Percentiles rank a stretch among this genome's conserved stretches.
phyloP scores from a whole-genome alignment of 805 yeast species.

The Diddensiella caesifluorescens region DNA sequence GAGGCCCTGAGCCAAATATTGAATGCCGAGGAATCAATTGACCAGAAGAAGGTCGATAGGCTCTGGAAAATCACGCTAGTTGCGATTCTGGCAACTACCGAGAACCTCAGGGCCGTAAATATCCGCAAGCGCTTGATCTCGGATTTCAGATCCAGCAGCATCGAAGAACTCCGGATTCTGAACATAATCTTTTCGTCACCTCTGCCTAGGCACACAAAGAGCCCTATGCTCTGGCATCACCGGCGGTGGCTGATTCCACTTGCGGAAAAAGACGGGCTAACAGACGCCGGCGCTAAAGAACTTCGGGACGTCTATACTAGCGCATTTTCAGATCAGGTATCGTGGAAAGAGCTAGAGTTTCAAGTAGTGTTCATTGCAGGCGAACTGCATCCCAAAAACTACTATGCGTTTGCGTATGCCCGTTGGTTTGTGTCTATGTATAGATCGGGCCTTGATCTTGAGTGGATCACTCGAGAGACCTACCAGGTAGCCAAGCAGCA shows the following conservation, averaged over 20 bases:
- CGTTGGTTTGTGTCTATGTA: conserved; percentile 27
- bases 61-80: conserved; percentile 17
- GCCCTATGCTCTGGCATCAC: conserved; percentile 38
- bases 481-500: conserved; percentile 19
- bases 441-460: conserved; percentile 4
- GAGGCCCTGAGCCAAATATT: not conserved
- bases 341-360: conserved; percentile 22
- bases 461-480: conserved; percentile 17
- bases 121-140: conserved; percentile 22
- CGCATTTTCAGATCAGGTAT: not conserved
- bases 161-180: conserved; percentile 25
- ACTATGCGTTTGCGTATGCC: conserved; percentile 44
- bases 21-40: not conserved
- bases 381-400: conserved; percentile 40
- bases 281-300: not conserved
- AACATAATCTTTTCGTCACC: conserved; percentile 31
- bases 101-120: conserved; percentile 28
- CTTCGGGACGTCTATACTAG: not conserved
- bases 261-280: not conserved
- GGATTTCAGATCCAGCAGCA: conserved; percentile 6
- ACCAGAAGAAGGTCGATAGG: not conserved
- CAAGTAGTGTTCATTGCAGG: conserved; percentile 34
- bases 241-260: conserved; percentile 28
- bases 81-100: conserved; percentile 29
- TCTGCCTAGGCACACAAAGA: conserved; percentile 34